Percentiles rank a stretch among this genome's conserved stretches.
Conservation (phyloP, 2,329 filamentous ascomycete genomes). For the Achaetomium macrosporum region DNA sequence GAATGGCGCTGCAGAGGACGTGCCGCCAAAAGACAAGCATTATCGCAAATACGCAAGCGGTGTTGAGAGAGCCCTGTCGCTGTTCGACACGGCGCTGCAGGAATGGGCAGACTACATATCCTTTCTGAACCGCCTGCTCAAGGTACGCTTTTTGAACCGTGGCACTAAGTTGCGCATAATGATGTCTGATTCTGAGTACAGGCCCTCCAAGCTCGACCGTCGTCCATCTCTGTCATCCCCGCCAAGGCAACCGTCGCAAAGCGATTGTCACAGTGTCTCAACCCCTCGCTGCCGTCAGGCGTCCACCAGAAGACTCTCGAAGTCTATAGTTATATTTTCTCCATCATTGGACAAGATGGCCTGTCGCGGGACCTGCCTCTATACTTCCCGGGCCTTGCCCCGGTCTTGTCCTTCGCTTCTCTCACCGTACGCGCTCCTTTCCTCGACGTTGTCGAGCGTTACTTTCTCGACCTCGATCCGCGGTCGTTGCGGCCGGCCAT, state of each 20-base stretch:
- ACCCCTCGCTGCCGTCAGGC: conserved; percentile 85
- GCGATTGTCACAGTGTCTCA: conserved; percentile 89
- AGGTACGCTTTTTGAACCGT: conserved; percentile 47
- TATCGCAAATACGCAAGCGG: conserved; percentile 86
- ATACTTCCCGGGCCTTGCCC: conserved; percentile 83
- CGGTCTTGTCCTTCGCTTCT: conserved; percentile 90
- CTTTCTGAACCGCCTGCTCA: conserved; percentile 83
- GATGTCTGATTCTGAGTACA: conserved; percentile 32
- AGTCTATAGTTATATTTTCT: conserved; percentile 86
- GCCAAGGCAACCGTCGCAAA: conserved; percentile 80
- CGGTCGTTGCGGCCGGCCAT: conserved; percentile 74
- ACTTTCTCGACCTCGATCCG: conserved; percentile 68
- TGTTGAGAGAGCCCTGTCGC: conserved; percentile 77
- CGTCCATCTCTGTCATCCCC: conserved; percentile 66
- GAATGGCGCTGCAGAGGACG: conserved; percentile 41
- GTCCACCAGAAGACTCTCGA: conserved; percentile 97
- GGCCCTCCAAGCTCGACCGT: conserved; percentile 82
- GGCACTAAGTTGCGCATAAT: neutral
- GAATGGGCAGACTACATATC: conserved; percentile 99
- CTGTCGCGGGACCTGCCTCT: conserved; percentile 76
- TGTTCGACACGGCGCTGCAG: conserved; percentile 89
- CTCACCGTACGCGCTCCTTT: conserved; percentile 83
- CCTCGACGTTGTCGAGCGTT: conserved; percentile 73
- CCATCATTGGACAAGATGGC: conserved; percentile 72
- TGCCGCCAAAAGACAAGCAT: conserved; percentile 54